Percentiles rank a stretch among this genome's conserved stretches.
Conservation (phyloP, 768 basidiomycete species). For the Gloeostereum incarnatum region DNA sequence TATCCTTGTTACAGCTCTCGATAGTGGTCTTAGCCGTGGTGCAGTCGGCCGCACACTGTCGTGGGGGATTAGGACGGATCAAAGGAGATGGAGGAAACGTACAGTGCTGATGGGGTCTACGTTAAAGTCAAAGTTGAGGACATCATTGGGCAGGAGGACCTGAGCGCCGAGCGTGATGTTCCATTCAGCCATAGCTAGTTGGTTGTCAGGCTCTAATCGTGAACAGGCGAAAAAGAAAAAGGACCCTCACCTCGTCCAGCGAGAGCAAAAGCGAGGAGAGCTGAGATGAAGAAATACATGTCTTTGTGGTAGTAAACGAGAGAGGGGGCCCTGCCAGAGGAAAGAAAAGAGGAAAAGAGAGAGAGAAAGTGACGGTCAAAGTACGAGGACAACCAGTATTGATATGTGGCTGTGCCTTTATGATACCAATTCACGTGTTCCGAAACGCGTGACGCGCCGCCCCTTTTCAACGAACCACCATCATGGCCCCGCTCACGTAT, state of each 20-base stretch:
- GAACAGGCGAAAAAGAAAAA: background rate
- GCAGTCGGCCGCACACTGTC: slow-evolving; percentile 27
- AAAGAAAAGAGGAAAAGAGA: slow-evolving; percentile 11
- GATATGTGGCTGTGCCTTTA: background rate
- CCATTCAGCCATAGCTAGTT: slow-evolving; percentile 33
- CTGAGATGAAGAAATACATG: slow-evolving; percentile 13
- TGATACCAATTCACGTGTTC: too few species aligned
- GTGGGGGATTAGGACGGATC: background rate
- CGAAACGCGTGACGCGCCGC: background rate
- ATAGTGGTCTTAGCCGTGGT: slow-evolving; percentile 14
- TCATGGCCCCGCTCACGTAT: slow-evolving; percentile 36
- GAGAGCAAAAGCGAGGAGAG: slow-evolving; percentile 32
- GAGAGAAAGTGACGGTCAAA: slow-evolving; percentile 18
- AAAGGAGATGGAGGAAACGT: slow-evolving; percentile 15
- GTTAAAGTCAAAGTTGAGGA: slow-evolving; percentile 26
- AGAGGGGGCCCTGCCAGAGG: slow-evolving; percentile 22
- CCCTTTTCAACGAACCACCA: slow-evolving; percentile 8
- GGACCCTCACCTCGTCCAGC: slow-evolving; percentile 48
- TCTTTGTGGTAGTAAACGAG: slow-evolving; percentile 17
- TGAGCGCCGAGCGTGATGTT: slow-evolving; percentile 33
- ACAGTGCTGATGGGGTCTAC: slow-evolving; percentile 16
- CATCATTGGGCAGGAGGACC: slow-evolving; percentile 29
- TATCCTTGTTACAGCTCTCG: slow-evolving; percentile 34
- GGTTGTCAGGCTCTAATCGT: too few species aligned
- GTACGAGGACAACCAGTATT: slow-evolving; percentile 10